Base-by-base conservation (phyloP, 768 basidiomycete species). In the Trametes villosa region DNA sequence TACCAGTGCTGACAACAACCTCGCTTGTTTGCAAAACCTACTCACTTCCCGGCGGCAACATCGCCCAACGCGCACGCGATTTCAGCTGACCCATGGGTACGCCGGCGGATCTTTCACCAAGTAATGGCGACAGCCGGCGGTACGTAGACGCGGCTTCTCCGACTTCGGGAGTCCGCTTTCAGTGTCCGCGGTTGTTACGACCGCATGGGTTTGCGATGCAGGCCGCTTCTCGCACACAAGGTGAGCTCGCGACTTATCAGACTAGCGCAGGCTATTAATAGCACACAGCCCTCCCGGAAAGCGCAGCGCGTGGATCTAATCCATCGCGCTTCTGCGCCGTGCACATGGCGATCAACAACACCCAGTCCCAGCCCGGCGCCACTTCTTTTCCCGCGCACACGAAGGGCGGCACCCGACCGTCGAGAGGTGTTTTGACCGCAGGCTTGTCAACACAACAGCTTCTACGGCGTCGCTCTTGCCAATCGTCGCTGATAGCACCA, bases 371-470 rank as follows among this genome's bases (percentile, higher is more conserved):
- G 24, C 26, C 22, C 44, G n/a, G 54, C 44, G n/a, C 33, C 44
- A 18, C 22, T 11, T 17, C 13, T 15, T 26, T 18, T 20, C 38
- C 44, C n/a, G 44, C 31, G 11, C 31, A 13, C 44, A 34, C 33
- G 31, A 24, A 17, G 29, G 45, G 24, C 45, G 33, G 18, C 36
- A n/a, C 17, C 54, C 47, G 48, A 57, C 56, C 18, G 56, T 50
- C 45, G 56, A 42, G 47, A 49, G 26, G 47, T 27, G 20, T 40
- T n/a, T 38, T 42, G 56, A 41, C 47, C 47, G 48, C 56, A 57
- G 46, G 29, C 4, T 17, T 40, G 56, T 41, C 38, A 49, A 20
- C 13, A 17, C 5, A 6, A n/a, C n/a, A 7, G 18, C 27, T 22
- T 40, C 45, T 13, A 13, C 55, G 26, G 55, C 46, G 29, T 49